These are phyloP conservation scores for Fusarium globosum DNA, from an alignment of 2,329 filamentous ascomycete species.

Conservation along the genomic window DNA sequence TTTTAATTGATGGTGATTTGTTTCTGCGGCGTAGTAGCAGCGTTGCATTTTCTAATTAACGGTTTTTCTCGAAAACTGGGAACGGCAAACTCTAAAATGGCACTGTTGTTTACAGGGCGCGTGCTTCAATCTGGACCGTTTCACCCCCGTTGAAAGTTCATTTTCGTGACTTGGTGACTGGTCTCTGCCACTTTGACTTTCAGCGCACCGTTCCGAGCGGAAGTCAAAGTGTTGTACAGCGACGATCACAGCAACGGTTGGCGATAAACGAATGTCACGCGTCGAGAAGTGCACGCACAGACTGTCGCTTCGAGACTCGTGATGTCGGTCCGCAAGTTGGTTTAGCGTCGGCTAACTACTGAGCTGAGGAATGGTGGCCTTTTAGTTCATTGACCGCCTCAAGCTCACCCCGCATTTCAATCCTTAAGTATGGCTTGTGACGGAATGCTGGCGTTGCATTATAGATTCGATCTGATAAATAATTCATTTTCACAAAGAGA, in stretches of 20 bases:
- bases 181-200: background rate
- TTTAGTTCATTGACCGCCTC: background rate
- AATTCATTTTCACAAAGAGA: background rate
- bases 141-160: background rate
- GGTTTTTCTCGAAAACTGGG: background rate
- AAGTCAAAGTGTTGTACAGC: background rate
- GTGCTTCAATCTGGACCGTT: background rate
- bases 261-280: background rate
- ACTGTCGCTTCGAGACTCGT: background rate
- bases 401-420: background rate
- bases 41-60: background rate
- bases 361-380: background rate
- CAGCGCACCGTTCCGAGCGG: background rate
- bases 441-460: background rate
- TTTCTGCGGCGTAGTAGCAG: background rate
- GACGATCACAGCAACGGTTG: background rate
- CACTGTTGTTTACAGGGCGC: background rate
- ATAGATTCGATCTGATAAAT: too few species aligned
- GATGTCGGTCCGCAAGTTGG: background rate
- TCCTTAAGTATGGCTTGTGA: background rate
- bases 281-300: background rate
- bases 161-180: background rate
- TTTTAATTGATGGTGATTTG: background rate
- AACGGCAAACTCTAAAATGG: background rate
- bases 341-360: background rate